Percentiles rank a stretch among this genome's conserved stretches.
Evolutionary conservation across 108 stramenopile species (phyloP).

Genomic region (Discostella stelligeroides): DNA sequence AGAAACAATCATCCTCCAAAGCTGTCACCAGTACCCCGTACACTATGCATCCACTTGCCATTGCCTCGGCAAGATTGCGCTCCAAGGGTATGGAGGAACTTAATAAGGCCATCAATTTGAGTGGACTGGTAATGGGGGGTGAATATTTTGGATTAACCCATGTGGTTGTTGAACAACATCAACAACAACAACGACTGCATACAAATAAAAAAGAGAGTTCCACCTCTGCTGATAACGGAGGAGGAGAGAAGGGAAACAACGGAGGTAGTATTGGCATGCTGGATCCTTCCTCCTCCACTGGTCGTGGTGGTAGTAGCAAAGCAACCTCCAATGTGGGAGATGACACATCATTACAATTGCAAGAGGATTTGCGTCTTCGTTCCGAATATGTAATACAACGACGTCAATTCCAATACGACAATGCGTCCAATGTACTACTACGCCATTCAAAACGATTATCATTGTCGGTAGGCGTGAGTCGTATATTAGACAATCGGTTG

Average conservation of each 20-base stretch:
- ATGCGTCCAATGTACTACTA: slow-evolving; percentile 50
- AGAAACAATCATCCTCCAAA: slow-evolving; percentile 1
- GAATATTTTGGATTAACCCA: slow-evolving; percentile 82
- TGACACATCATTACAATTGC: slow-evolving; percentile 3
- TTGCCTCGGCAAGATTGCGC: slow-evolving; percentile 75
- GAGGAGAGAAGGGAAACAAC: no score
- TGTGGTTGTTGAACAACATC: slow-evolving; percentile 73
- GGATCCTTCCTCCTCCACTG: no score
- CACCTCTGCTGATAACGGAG: no score
- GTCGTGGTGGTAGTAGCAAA: no score
- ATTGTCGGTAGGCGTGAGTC: slow-evolving; percentile 56
- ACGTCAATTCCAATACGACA: slow-evolving; percentile 63
- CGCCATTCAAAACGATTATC: slow-evolving; percentile 60
- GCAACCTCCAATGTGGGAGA: background rate
- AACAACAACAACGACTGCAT: no score
- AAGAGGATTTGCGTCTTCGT: slow-evolving; percentile 52
- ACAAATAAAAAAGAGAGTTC: no score
- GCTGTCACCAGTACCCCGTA: background rate
- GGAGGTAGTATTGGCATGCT: no score
- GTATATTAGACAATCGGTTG: slow-evolving; percentile 61
- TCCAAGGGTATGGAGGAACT: slow-evolving; percentile 75
- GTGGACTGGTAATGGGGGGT: slow-evolving; percentile 57
- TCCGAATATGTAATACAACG: slow-evolving; percentile 59
- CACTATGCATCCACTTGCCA: slow-evolving; percentile 69
- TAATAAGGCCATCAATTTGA: slow-evolving; percentile 82